Conservation (phyloP, 2,329 filamentous ascomycete species). For the Trichoderma sp. region DNA sequence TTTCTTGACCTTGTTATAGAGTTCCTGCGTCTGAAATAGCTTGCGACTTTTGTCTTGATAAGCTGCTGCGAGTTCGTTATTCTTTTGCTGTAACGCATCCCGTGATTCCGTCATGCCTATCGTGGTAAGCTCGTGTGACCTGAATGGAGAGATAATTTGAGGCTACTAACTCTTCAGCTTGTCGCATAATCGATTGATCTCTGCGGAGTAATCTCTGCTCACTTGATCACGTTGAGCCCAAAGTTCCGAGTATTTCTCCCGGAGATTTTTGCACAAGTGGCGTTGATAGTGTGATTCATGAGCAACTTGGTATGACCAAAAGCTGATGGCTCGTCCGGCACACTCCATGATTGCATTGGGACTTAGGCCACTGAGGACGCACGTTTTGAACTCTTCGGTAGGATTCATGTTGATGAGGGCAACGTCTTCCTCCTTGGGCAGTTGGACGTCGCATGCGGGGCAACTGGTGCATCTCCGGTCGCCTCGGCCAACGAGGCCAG, state of each 20-base stretch:
- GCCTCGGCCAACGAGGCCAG: slow-evolving; percentile 59
- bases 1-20: slow-evolving; percentile 64
- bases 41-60: slow-evolving; percentile 73
- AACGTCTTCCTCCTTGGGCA: slow-evolving; percentile 75
- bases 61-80: slow-evolving; percentile 69
- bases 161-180: slow-evolving; percentile 61
- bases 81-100: slow-evolving; percentile 67
- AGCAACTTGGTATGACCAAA: slow-evolving; percentile 84
- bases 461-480: slow-evolving; percentile 56
- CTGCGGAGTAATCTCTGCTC: slow-evolving; percentile 73
- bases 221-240: slow-evolving; percentile 72
- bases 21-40: slow-evolving; percentile 68
- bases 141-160: neutral
- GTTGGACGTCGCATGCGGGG: slow-evolving; percentile 72
- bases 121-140: slow-evolving; percentile 27
- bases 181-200: slow-evolving; percentile 68
- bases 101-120: slow-evolving; percentile 63
- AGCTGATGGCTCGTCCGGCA: slow-evolving; percentile 74
- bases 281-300: slow-evolving; percentile 85
- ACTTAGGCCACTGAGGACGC: slow-evolving; percentile 78
- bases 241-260: slow-evolving; percentile 70
- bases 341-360: slow-evolving; percentile 86
- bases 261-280: slow-evolving; percentile 70
- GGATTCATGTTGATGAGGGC: slow-evolving; percentile 73
- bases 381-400: slow-evolving; percentile 88